Base-by-base conservation (phyloP, 371 early-diverging fungal genomes). In the Mucor lusitanicus region DNA sequence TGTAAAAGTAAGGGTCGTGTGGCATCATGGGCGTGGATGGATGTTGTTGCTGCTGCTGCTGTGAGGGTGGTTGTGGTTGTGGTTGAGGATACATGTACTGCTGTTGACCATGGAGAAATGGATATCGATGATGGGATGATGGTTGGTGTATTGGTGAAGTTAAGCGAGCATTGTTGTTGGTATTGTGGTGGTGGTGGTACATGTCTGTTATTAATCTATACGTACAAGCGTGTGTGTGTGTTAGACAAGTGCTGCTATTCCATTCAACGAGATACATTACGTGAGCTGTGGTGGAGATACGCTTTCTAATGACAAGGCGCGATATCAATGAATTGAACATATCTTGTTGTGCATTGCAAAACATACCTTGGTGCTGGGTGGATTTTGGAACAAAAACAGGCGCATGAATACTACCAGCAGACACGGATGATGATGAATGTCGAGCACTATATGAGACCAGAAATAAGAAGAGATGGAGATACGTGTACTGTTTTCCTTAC, bases 381-480 rank as follows among this genome's bases (percentile, higher is more conserved):
- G 75, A 68, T 76, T 84, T 89, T 21, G 91, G 90, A 27, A 89
- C 81, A 70, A 90, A 90, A 21, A 88, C 85, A 25, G 89, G 88
- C 3, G 89, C 89, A 71, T 87, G 81, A 44, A 89, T 76, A 57
- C 82, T 79, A 28, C 85, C 90, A 28, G 85, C 82, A 57, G 87
- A 81, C 17, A 86, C 85, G 11, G n/a, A n/a, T n/a, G n/a, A n/a
- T n/a, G 82, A 78, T 19, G 57, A 46, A 46, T 57, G 46, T 35
- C 55, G 42, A 13, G 35, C 17, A 6, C 63, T 63, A 37, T 3
- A 50, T 13, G 11, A 37, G 37, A n/a, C n/a, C n/a, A n/a, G n/a
- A n/a, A n/a, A n/a, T n/a, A n/a, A n/a, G n/a, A n/a, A n/a, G n/a
- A n/a, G n/a, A n/a, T n/a, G n/a, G n/a, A n/a, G n/a, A n/a, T n/a